Conservation (phyloP, 345 rosid genomes). For the Eucalyptus fibrosa region DNA sequence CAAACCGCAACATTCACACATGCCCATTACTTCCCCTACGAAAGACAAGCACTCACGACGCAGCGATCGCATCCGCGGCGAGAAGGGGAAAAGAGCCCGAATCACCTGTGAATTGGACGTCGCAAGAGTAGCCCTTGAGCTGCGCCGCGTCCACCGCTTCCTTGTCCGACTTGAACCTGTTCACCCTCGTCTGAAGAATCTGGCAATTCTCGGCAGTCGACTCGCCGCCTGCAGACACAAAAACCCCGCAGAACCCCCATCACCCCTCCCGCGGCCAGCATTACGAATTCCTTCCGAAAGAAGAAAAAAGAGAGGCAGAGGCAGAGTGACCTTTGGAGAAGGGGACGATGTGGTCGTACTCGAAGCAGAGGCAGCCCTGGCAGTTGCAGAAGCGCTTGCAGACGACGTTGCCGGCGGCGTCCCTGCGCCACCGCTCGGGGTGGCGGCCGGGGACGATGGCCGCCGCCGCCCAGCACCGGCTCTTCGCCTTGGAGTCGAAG, state of each 20-base stretch:
- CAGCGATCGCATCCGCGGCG: neutral
- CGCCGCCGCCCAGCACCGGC: slow-evolving; percentile 66
- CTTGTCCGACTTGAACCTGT: slow-evolving; percentile 60
- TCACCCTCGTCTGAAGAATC: slow-evolving; percentile 85
- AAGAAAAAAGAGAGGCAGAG: neutral
- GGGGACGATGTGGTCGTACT: slow-evolving; percentile 88
- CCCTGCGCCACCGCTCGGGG: slow-evolving; percentile 95
- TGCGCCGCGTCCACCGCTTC: slow-evolving; percentile 29
- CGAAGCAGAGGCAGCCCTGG: slow-evolving; percentile 85
- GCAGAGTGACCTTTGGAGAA: slow-evolving; percentile 61
- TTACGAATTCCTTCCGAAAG: neutral
- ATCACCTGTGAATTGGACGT: slow-evolving; percentile 51
- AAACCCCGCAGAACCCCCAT: neutral
- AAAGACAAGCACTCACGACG: neutral
- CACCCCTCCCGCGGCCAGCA: neutral
- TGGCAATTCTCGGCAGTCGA: slow-evolving; percentile 72
- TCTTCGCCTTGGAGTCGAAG: slow-evolving; percentile 66
- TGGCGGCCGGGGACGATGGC: slow-evolving; percentile 73
- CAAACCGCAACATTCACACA: neutral
- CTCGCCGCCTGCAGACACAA: slow-evolving; percentile 56
- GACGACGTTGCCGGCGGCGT: slow-evolving; percentile 80
- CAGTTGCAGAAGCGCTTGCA: slow-evolving; percentile 90
- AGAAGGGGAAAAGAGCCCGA: neutral
- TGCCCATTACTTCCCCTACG: neutral
- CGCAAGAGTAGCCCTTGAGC: slow-evolving; percentile 73